Evolutionary conservation across 345 rosid genomes (phyloP).

Genomic region (Salix purpurea): DNA sequence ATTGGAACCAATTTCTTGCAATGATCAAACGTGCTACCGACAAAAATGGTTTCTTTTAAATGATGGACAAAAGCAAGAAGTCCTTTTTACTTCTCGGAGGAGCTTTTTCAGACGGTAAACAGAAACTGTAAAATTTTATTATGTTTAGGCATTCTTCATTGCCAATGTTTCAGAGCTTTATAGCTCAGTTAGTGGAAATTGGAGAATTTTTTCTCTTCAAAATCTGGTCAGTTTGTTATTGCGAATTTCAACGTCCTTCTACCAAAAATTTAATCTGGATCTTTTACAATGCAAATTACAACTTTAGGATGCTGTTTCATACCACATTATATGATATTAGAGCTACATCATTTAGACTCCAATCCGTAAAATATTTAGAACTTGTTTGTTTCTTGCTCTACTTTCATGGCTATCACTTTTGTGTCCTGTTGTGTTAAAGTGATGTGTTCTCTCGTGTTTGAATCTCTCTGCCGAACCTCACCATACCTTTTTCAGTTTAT

Average conservation of each 20-base stretch:
- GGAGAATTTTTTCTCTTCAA: neutral
- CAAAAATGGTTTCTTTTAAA: neutral
- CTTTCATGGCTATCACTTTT: slow-evolving; percentile 11
- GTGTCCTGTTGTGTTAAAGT: slow-evolving; percentile 15
- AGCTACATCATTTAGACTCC: neutral
- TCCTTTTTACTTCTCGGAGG: neutral
- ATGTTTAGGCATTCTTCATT: neutral
- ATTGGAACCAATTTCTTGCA: slow-evolving; percentile 13
- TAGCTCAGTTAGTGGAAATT: neutral
- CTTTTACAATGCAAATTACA: neutral
- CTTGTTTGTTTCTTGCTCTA: neutral
- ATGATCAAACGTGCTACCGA: neutral
- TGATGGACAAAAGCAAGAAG: neutral
- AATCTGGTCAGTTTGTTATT: neutral
- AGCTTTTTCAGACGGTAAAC: neutral
- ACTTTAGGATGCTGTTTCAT: neutral
- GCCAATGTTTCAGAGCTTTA: neutral
- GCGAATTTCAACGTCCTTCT: neutral
- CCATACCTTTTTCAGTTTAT: slow-evolving; percentile 51
- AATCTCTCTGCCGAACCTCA: neutral
- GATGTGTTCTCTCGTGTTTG: slow-evolving; percentile 3
- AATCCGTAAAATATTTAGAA: neutral
- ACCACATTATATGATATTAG: neutral
- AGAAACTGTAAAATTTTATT: neutral
- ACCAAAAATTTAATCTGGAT: neutral